phyloP scores from a whole-genome alignment of 179 eudicot species.

The Beta macrorhiza region DNA sequence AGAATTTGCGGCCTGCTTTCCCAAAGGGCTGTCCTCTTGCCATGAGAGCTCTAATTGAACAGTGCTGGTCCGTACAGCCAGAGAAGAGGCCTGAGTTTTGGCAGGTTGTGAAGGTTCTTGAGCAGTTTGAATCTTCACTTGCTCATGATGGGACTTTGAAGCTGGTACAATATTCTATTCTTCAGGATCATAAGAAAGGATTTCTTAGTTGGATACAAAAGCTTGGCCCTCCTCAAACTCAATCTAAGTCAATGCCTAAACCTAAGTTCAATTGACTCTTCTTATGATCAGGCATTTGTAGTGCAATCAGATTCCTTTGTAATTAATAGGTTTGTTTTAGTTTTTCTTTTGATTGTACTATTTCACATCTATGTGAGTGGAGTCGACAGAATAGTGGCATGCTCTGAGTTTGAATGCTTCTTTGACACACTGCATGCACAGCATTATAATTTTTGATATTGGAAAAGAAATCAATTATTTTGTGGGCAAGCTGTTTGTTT shows the following conservation, averaged over 20 bases:
- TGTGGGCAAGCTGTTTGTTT: neutral
- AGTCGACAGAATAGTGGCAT: constrained; percentile 22
- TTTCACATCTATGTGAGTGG: constrained; percentile 27
- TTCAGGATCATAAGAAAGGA: constrained; percentile 69
- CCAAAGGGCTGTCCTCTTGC: constrained; percentile 67
- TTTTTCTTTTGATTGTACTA: constrained; percentile 24
- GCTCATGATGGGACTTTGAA: constrained; percentile 63
- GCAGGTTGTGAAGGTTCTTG: constrained; percentile 82
- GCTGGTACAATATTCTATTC: constrained; percentile 44
- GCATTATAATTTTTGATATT: constrained; percentile 10
- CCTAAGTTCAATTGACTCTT: constrained; percentile 46
- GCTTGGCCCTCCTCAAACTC: constrained; percentile 46
- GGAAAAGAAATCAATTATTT: neutral
- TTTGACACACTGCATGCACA: constrained; percentile 18
- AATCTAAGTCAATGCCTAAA: constrained; percentile 40
- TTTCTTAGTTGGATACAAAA: constrained; percentile 77
- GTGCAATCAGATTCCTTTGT: constrained; percentile 25
- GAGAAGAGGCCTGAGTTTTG: constrained; percentile 93
- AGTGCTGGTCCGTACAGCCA: constrained; percentile 80
- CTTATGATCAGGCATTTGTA: constrained; percentile 21
- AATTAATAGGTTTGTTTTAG: constrained; percentile 32
- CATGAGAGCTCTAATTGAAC: constrained; percentile 81
- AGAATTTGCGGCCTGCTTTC: constrained; percentile 72
- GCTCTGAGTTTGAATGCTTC: constrained; percentile 11
- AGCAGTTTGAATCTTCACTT: constrained; percentile 61